Evolutionary conservation across 768 basidiomycete genomes (phyloP).

Genomic region (Suillus subaureus): DNA sequence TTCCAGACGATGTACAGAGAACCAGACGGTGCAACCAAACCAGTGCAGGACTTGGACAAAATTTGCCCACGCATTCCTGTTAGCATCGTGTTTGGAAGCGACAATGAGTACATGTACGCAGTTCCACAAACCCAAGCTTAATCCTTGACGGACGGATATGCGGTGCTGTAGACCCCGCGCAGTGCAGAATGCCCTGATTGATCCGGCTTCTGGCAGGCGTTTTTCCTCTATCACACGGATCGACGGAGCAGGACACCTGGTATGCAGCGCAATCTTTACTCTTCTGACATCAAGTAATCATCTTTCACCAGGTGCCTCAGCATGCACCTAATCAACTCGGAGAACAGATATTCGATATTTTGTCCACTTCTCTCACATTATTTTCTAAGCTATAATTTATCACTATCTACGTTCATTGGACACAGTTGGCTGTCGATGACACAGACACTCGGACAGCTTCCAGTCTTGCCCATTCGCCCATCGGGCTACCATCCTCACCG

Average conservation of each 20-base stretch:
- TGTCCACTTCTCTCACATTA: slow-evolving; percentile 9
- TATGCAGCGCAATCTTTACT: slow-evolving; percentile 15
- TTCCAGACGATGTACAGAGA: slow-evolving; percentile 66
- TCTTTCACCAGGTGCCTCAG: slow-evolving; percentile 28
- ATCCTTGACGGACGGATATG: slow-evolving; percentile 1
- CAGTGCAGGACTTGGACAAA: slow-evolving; percentile 48
- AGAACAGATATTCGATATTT: slow-evolving; percentile 27
- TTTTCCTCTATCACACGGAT: slow-evolving; percentile 29
- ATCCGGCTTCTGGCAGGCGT: slow-evolving; percentile 23
- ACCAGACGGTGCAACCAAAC: slow-evolving; percentile 52
- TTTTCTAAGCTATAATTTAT: not conserved
- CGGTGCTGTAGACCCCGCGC: slow-evolving; percentile 26
- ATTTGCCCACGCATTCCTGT: slow-evolving; percentile 45
- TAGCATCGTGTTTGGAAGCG: slow-evolving; percentile 54
- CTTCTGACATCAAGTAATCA: not conserved
- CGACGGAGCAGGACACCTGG: slow-evolving; percentile 35
- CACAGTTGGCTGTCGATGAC: not conserved
- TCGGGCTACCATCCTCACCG: slow-evolving; percentile 37
- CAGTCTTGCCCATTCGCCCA: slow-evolving; percentile 61
- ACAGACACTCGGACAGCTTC: slow-evolving; percentile 29
- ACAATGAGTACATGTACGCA: slow-evolving; percentile 57
- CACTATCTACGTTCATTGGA: not conserved
- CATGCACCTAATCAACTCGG: slow-evolving; percentile 28
- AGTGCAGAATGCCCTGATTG: slow-evolving; percentile 35
- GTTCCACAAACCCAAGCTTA: not conserved